These are phyloP conservation scores for Cucurbita ficifolia DNA, from an alignment of 306 rosid species.

Conservation along the genomic window DNA sequence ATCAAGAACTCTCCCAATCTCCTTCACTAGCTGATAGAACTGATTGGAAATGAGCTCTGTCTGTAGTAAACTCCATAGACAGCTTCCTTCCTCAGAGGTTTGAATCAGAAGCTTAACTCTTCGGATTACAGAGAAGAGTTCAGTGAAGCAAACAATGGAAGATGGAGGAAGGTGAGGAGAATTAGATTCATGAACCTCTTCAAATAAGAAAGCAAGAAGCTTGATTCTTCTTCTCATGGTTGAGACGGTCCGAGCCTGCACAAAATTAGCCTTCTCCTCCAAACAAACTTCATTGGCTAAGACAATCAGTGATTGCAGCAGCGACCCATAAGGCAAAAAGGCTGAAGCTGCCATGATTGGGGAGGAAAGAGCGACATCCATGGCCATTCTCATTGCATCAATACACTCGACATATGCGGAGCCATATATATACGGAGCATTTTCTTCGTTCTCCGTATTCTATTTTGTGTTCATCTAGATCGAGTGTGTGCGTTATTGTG, in stretches of 20 bases:
- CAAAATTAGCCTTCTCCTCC: constrained; percentile 41
- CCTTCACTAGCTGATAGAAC: constrained; percentile 59
- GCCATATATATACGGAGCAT: too few species aligned
- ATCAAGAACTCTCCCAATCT: constrained; percentile 76
- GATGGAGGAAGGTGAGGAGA: constrained; percentile 53
- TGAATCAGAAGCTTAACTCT: constrained; percentile 53
- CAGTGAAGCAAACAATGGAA: constrained; percentile 72
- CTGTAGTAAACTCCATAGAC: constrained; percentile 61
- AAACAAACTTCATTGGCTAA: constrained; percentile 47
- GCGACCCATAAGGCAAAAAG: constrained; percentile 51
- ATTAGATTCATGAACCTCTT: constrained; percentile 57
- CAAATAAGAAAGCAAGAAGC: constrained; percentile 75
- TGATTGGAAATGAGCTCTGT: constrained; percentile 43
- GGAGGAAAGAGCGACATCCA: constrained; percentile 36
- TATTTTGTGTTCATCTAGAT: too few species aligned
- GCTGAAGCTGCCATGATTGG: constrained; percentile 36
- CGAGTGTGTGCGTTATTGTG: too few species aligned
- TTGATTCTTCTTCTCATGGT: constrained; percentile 70
- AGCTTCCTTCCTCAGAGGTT: constrained; percentile 56
- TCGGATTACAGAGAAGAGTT: constrained; percentile 64
- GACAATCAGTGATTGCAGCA: constrained; percentile 57
- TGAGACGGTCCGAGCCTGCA: constrained; percentile 43
- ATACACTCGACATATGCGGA: background rate
- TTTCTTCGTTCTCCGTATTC: too few species aligned
- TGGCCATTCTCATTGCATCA: constrained; percentile 14